Percentiles rank a stretch among this genome's conserved stretches.
These are phyloP conservation scores for Xenosphaeropsis pyriputrescens DNA, from an alignment of 2,329 filamentous ascomycete species.

Conservation along the genomic window DNA sequence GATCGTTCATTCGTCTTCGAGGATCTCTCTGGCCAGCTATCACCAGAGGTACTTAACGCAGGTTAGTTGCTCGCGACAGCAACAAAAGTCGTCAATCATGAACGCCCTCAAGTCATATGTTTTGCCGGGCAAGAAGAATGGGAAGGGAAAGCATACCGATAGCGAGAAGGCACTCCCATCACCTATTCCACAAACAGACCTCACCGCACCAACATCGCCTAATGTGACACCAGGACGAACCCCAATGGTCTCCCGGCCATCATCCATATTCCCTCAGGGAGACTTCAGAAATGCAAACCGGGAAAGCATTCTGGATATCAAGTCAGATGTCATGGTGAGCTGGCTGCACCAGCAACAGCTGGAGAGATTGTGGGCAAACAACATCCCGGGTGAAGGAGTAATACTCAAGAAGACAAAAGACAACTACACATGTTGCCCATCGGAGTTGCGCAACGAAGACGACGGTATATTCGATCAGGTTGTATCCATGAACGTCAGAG, in stretches of 20 bases:
- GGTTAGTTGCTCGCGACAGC: no score
- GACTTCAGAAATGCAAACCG: conserved; percentile 25
- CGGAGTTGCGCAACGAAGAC: conserved; percentile 26
- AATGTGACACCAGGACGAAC: conserved; percentile 3
- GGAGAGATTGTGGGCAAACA: conserved; percentile 34
- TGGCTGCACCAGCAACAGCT: conserved; percentile 48
- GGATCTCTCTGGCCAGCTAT: no score
- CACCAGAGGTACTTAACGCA: no score
- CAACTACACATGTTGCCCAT: conserved; percentile 33
- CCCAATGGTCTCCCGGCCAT: conserved; percentile 4
- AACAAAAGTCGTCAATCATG: conserved; percentile 9
- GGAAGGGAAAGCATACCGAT: conserved; percentile 9
- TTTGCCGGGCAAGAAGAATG: conserved; percentile 8
- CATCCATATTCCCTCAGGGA: conserved; percentile 21
- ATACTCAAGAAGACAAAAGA: conserved; percentile 35
- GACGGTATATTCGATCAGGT: conserved; percentile 34
- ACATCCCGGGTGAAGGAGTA: conserved; percentile 34
- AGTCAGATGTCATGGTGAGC: conserved; percentile 46
- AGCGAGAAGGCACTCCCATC: conserved; percentile 7
- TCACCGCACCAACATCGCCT: conserved; percentile 4
- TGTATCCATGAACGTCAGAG: conserved; percentile 34
- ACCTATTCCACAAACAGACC: no score
- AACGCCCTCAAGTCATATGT: conserved; percentile 20
- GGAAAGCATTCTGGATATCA: conserved; percentile 34
- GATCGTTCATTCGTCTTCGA: no score